Evolutionary conservation across 106 monocot genomes (phyloP), one percentile per base, ranked within the genome.

Genomic region (Chionographis japonica): DNA sequence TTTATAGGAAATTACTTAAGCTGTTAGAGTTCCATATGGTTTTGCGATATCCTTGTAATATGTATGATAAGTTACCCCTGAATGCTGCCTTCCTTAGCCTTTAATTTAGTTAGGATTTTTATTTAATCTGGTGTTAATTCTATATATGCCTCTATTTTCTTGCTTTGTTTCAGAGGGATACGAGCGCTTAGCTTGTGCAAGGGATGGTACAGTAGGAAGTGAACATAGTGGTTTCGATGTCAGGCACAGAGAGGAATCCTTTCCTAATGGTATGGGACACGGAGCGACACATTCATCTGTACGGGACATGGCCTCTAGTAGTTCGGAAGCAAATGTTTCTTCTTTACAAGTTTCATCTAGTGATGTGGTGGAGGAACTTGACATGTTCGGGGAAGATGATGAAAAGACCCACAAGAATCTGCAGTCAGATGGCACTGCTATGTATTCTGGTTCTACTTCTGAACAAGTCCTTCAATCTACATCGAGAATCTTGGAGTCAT

Each of bases 301-400:
- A 61, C 67, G 69, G 72, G 76, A 86, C 35, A 64, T 66, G 50
- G 53, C 43, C 8, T 11, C 72, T 51, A 54, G 46, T 67, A 52
- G 55, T 72, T 68, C 69, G 54, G 65, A 69, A 67, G 65, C 74
- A 14, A 75, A 65, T 62, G 43, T 12, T 56, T 66, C 81, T 58
- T 35, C 75, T 12, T 14, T 59, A n/a, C 72, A 75, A 54, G 51
- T 59, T 17, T 54, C 73, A 81, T 70, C 83, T 57, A 59, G 15
- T 56, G 79, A 82, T 61, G 81, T 58, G 67, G 84, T 61, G 56
- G 80, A 72, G 74, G 50, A 79, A 13, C 79, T 89, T 60, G 95
- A 97, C 72, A 92, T 92, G 82, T 92, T 97, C 78, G 92, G 89
- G 38, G 95, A 89, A 18, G 91, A 87, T 38, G 85, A 92, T 69